phyloP scores from a whole-genome alignment of 352 stramenopile species.

The Globisporangium apiculatum region DNA sequence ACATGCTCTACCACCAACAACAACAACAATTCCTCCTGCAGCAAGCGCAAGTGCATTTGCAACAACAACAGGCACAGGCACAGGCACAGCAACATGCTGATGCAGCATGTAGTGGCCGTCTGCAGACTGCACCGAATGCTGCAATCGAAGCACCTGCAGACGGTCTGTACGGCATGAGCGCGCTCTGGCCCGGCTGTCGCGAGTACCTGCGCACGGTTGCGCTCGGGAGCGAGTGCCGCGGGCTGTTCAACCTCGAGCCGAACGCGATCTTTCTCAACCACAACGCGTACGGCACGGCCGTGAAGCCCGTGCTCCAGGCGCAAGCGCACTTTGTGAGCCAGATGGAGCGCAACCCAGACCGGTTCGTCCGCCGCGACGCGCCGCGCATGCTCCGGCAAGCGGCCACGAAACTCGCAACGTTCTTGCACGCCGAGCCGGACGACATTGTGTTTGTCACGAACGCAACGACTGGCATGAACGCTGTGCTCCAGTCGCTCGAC shows the following conservation, averaged over 20 bases:
- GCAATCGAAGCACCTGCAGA: not conserved
- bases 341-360: slow-evolving; percentile 83
- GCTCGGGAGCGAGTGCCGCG: slow-evolving; percentile 61
- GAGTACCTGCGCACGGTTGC: slow-evolving; percentile 47
- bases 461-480: slow-evolving; percentile 79
- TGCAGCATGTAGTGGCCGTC: slow-evolving; percentile 1
- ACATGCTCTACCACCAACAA: slow-evolving; percentile 2
- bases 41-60: slow-evolving; percentile 7
- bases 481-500: slow-evolving; percentile 77
- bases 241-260: slow-evolving; percentile 75
- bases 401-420: slow-evolving; percentile 49
- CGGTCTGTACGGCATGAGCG: slow-evolving; percentile 46
- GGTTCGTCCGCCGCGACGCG: slow-evolving; percentile 72
- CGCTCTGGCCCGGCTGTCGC: slow-evolving; percentile 58
- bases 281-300: slow-evolving; percentile 70
- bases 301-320: slow-evolving; percentile 70
- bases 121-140: not conserved
- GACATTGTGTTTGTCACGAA: slow-evolving; percentile 86
- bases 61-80: not conserved
- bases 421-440: slow-evolving; percentile 64
- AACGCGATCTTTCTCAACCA: slow-evolving; percentile 80
- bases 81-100: not conserved
- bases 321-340: slow-evolving; percentile 83
- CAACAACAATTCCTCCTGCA: slow-evolving; percentile 8
- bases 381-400: slow-evolving; percentile 57